Evolutionary conservation across 83 land plant genomes (phyloP).

Genomic region (Diphasiastrum complanatum): DNA sequence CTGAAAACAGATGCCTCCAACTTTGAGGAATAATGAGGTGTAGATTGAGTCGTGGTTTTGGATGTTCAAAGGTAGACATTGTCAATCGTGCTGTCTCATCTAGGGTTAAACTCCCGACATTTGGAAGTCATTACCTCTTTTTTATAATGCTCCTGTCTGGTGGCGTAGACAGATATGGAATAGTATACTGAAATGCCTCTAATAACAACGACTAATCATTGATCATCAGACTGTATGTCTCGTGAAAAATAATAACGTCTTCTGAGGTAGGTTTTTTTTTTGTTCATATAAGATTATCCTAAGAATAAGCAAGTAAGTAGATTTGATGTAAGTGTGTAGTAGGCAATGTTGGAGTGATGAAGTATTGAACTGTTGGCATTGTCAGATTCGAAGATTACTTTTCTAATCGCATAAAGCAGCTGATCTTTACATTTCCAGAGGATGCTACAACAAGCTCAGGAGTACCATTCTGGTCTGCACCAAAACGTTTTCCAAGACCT

Average conservation of each 20-base stretch:
- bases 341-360: background rate
- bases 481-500: constrained; percentile 6
- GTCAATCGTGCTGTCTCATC: no score
- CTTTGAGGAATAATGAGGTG: no score
- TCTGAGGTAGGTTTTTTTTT: background rate
- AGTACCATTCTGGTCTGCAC: constrained; percentile 10
- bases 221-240: no score
- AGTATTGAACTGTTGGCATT: background rate
- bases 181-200: no score
- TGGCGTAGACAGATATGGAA: no score
- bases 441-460: constrained; percentile 6
- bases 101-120: no score
- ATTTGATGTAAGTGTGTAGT: background rate
- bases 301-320: background rate
- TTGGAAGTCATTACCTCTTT: no score
- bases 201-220: no score
- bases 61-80: no score
- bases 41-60: no score
- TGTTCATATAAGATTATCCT: background rate
- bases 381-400: constrained; percentile 17
- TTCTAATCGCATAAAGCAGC: constrained; percentile 6
- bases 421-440: constrained; percentile 11
- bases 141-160: no score
- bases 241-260: background rate
- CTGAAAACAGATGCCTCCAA: no score